Conservation (phyloP, 106 monocot species). For the Amphibolis antarctica region DNA sequence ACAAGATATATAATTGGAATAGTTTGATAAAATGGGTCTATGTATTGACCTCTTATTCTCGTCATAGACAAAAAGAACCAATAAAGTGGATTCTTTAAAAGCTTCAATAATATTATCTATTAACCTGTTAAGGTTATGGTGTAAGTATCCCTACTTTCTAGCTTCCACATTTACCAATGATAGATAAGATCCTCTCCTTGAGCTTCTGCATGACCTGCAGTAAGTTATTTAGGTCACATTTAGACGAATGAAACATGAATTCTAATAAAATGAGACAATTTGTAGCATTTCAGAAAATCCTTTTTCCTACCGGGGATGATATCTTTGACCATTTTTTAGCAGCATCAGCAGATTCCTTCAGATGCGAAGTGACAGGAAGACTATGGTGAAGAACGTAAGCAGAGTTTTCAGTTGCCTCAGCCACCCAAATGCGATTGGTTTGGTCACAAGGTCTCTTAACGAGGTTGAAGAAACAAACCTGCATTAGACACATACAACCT, state of each 20-base stretch:
- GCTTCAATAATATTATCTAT: no score
- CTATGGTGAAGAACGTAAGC: background rate
- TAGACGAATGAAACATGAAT: background rate
- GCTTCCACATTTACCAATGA: constrained; percentile 7
- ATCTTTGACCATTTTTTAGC: constrained; percentile 15
- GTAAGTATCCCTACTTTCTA: no score
- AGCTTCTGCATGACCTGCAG: constrained; percentile 14
- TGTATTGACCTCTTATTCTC: no score
- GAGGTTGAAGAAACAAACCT: constrained; percentile 19
- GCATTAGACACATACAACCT: background rate
- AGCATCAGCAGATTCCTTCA: constrained; percentile 14
- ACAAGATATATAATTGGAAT: no score
- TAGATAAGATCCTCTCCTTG: constrained; percentile 8
- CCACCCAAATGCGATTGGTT: constrained; percentile 11
- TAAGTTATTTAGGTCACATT: background rate
- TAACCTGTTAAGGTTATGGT: no score
- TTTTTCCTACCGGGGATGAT: constrained; percentile 4
- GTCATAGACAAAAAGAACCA: no score
- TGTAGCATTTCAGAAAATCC: background rate
- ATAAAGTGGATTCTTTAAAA: no score
- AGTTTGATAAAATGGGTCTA: no score
- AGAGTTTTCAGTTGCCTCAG: constrained; percentile 21
- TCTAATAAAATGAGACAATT: background rate
- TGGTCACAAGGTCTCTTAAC: constrained; percentile 19
- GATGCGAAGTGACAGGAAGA: constrained; percentile 4